Evolutionary conservation across 768 basidiomycete genomes (phyloP), one percentile per base, ranked within the genome.

Genomic region (Tulasnella sp.): DNA sequence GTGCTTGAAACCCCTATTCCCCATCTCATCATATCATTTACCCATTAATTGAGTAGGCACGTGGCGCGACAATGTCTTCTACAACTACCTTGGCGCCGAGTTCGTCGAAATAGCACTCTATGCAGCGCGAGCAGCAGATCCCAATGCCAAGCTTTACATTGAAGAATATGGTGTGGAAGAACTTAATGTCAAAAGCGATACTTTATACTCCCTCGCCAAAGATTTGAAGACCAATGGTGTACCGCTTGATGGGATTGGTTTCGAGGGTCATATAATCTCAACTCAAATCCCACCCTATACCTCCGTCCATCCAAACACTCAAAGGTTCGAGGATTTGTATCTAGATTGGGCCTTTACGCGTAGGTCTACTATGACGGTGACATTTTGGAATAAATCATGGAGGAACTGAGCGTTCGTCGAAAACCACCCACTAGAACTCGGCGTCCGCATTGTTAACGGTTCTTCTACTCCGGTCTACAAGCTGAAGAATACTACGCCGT

Each of bases 271-370:
- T 31, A 4, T 78, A 37, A 78, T 54, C 34, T 31, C 76, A 3
- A 6, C 34, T 28, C n/a, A 31, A 20, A 41, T 58, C 1, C 42
- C 75, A 16, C 11, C 46, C 18, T n/a, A n/a, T 18, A 3, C 24
- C 1, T 12, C 18, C 83, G 20, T 93, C 74, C 86, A 88, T 77
- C 84, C 87, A 2, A 89, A 90, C 80, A 85, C 91, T 78, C 83
- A 88, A 81, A 86, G 88, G 74, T 89, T 93, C 83, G 88, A 89
- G 18, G 88, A 88, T 18, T 89, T 92, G 40, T 91, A 92, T 5
- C 85, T 93, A 64, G 92, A 93, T 82, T 90, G 93, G 44, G 92
- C 92, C 16, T 89, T 93, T 82, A 93, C 92, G 4, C 42, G 69
- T 54, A 54, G 11, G 54, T n/a, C n/a, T 54, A 16, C 16, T 14